Evolutionary conservation across 352 stramenopile species (phyloP), one percentile per base, ranked within the genome.

Genomic region (Lagenidium sp.): DNA sequence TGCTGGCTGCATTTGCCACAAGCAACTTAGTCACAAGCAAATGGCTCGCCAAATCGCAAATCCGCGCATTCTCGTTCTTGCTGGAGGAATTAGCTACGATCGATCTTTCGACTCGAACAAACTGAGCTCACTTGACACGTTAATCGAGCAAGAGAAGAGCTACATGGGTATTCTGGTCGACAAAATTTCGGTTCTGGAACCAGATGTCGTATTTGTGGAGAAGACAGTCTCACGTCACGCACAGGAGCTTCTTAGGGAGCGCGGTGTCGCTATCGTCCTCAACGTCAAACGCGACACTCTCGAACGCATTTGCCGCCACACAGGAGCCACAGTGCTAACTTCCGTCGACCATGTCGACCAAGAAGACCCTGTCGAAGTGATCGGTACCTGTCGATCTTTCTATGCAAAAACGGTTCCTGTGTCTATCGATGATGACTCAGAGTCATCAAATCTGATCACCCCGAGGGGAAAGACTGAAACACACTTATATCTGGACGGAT

Each of bases 151-250:
- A 59, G 96, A 99, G 65, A 85, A 97, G 50, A 88, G 92, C 44
- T 98, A 98, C 60, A 98, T 98, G 74, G 74, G 94, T 53, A 98
- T 98, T 36, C 65, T 98, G 13, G 94, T 98, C 13, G 79, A 92
- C 19, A 98, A 98, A 50, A 98, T 99, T 47, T 83, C 93, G 3
- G 84, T 82, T 23, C 54, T 98, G 21, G 83, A 97, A 49, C 95
- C 96, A 6, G 86, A 98, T 65, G 63, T 99, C 19, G 76, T 99
- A 26, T 91, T 98, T 56, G 89, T 98, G 20, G 91, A 93, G 40
- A 75, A 80, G 13, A 83, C 77, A 10, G 81, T 96, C 13, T 95
- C 85, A 10, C 64, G 85, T 4, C 82, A 92, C 48, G 95, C 95
- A 7, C 93, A 98, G 63, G 89, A 98, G 41, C 56, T 98, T 1